Conservation (phyloP, 1,284 basidiomycete species). For the Cutaneotrichosporon cavernicola region DNA sequence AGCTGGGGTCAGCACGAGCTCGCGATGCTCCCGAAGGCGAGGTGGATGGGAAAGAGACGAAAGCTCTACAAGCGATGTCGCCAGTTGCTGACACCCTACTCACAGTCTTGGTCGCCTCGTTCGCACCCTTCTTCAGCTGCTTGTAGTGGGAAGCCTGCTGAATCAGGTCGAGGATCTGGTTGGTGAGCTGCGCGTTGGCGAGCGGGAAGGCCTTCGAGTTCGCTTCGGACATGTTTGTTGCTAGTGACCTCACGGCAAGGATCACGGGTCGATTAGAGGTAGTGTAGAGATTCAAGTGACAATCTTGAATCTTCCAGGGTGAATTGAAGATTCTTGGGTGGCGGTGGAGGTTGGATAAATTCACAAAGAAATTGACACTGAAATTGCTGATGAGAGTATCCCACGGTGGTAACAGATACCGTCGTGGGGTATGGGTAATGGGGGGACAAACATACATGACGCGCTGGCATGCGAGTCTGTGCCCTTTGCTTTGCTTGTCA, state of each 20-base stretch:
- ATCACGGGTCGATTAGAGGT: conserved; percentile 33
- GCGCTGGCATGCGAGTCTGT: too few species aligned
- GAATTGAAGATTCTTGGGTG: conserved; percentile 8
- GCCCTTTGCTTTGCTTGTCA: too few species aligned
- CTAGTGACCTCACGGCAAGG: conserved; percentile 38
- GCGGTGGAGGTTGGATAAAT: conserved; percentile 6
- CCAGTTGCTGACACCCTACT: not conserved
- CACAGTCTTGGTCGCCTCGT: conserved; percentile 75
- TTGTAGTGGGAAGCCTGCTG: conserved; percentile 83
- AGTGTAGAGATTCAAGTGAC: not conserved
- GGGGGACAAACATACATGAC: too few species aligned
- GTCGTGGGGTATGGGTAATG: not conserved
- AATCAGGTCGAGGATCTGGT: conserved; percentile 89
- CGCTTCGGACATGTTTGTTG: conserved; percentile 33
- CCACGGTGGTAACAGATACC: not conserved
- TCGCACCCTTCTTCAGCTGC: conserved; percentile 86
- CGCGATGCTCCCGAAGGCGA: too few species aligned
- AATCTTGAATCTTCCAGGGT: not conserved
- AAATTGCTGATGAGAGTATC: not conserved
- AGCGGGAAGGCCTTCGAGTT: conserved; percentile 89
- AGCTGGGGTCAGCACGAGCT: conserved; percentile 16
- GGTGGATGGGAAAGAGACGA: too few species aligned
- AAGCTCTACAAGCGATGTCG: too few species aligned
- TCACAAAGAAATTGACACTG: not conserved
- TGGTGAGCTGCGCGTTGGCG: conserved; percentile 84